These are phyloP conservation scores for Chaetothyriales sp. DNA, from an alignment of 2,329 filamentous ascomycete genomes.

Conservation along the genomic window DNA sequence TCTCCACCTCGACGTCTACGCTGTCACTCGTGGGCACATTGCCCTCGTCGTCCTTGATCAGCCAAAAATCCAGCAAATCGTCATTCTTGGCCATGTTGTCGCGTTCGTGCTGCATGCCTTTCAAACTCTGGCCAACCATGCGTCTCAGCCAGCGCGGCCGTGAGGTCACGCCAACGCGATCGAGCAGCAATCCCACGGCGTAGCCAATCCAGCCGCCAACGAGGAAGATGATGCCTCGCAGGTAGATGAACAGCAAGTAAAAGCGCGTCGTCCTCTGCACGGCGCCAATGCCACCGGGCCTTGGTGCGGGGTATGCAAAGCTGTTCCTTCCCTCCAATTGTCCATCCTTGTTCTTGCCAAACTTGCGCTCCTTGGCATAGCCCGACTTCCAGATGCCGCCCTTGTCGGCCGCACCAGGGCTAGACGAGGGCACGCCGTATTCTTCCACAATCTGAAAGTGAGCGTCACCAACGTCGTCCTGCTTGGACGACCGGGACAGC, in stretches of 20 bases:
- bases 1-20: constrained; percentile 69
- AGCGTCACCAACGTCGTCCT: constrained; percentile 12
- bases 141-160: constrained; percentile 50
- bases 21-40: constrained; percentile 41
- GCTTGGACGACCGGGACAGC: constrained; percentile 25
- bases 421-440: constrained; percentile 20
- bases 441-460: constrained; percentile 20
- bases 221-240: constrained; percentile 59
- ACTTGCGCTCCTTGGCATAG: constrained; percentile 33
- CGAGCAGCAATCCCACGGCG: constrained; percentile 40
- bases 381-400: constrained; percentile 31
- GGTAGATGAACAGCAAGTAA: constrained; percentile 59
- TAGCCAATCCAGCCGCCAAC: constrained; percentile 46
- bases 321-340: constrained; percentile 15
- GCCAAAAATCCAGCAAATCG: constrained; percentile 38
- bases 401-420: constrained; percentile 22
- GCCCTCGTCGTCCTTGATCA: constrained; percentile 37
- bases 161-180: constrained; percentile 45
- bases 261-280: constrained; percentile 66
- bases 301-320: constrained; percentile 25
- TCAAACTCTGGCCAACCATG: constrained; percentile 21
- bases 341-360: constrained; percentile 26
- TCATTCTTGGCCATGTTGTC: constrained; percentile 12
- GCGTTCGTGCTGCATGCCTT: constrained; percentile 14
- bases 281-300: constrained; percentile 57